A percentile compares a stretch with the other conserved stretches of the same genome.
Conservation (phyloP, 2,329 filamentous ascomycete genomes). For the Dothideomycetidae sp. region DNA sequence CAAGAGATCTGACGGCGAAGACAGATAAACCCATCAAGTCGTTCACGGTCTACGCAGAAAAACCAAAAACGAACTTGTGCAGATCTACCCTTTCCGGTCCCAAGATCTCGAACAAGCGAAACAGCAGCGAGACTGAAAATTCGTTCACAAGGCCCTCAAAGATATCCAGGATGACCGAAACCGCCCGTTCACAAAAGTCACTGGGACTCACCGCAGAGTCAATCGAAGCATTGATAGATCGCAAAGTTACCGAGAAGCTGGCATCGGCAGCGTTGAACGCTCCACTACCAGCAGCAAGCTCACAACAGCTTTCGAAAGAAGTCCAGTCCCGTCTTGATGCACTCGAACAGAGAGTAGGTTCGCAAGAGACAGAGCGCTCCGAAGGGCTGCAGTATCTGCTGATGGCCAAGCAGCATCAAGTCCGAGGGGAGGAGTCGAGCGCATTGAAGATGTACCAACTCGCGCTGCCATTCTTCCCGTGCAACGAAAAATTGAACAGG, state of each 20-base stretch:
- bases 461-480: constrained; percentile 72
- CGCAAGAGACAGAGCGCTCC: constrained; percentile 55
- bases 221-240: constrained; percentile 85
- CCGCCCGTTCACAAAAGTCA: constrained; percentile 9
- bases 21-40: constrained; percentile 61
- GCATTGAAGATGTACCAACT: constrained; percentile 77
- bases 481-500: constrained; percentile 56
- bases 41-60: constrained; percentile 79
- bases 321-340: constrained; percentile 70
- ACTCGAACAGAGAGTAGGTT: constrained; percentile 72
- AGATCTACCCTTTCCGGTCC: constrained; percentile 10
- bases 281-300: constrained; percentile 28
- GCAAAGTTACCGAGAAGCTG: constrained; percentile 78
- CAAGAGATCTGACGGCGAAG: constrained; percentile 37
- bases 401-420: constrained; percentile 85
- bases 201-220: constrained; percentile 41
- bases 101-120: constrained; percentile 28
- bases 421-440: constrained; percentile 60
- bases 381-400: constrained; percentile 75
- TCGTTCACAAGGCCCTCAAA: constrained; percentile 28
- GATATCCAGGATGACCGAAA: constrained; percentile 23
- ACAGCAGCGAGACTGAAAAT: constrained; percentile 25
- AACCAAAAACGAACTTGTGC: constrained; percentile 33
- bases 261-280: constrained; percentile 56
- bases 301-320: constrained; percentile 51